These are phyloP conservation scores for Trichosporon sp. DNA, from an alignment of 1,284 basidiomycete species.

Conservation along the genomic window DNA sequence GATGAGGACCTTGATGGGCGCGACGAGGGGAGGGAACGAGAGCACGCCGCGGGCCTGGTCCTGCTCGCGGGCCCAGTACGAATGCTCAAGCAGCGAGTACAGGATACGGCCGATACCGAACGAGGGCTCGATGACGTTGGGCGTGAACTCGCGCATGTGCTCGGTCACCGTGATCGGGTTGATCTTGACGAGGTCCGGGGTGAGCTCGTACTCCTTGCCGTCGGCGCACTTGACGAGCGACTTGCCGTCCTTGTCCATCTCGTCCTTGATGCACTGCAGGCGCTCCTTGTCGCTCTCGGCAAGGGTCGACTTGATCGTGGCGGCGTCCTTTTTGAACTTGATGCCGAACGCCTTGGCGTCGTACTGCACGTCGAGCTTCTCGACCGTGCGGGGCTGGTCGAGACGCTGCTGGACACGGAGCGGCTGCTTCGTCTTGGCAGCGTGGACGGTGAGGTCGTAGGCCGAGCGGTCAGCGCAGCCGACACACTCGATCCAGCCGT, in stretches of 20 bases:
- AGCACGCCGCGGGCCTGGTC: slow-evolving; percentile 87
- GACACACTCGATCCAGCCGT: slow-evolving; percentile 98
- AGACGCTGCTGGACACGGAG: slow-evolving; percentile 82
- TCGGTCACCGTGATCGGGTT: slow-evolving; percentile 84
- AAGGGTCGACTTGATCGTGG: slow-evolving; percentile 70
- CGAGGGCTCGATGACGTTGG: slow-evolving; percentile 98
- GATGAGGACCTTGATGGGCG: slow-evolving; percentile 94
- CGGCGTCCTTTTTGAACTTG: slow-evolving; percentile 84
- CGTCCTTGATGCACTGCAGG: slow-evolving; percentile 70
- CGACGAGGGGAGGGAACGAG: slow-evolving; percentile 85
- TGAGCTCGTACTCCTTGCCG: slow-evolving; percentile 72
- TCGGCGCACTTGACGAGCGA: slow-evolving; percentile 60
- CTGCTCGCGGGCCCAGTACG: slow-evolving; percentile 91
- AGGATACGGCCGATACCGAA: slow-evolving; percentile 97
- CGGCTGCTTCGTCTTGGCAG: slow-evolving; percentile 63
- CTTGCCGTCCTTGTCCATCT: slow-evolving; percentile 61
- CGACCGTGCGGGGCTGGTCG: slow-evolving; percentile 74
- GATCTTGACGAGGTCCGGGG: slow-evolving; percentile 75
- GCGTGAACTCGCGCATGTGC: slow-evolving; percentile 89
- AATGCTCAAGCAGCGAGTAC: slow-evolving; percentile 92
- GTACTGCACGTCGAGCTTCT: slow-evolving; percentile 75
- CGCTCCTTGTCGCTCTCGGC: slow-evolving; percentile 69
- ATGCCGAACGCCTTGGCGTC: slow-evolving; percentile 90
- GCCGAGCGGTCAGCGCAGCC: slow-evolving; percentile 99
- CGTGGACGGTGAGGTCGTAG: slow-evolving; percentile 76